These are phyloP conservation scores for Tylopilus balloui DNA, from an alignment of 768 basidiomycete genomes.

Conservation along the genomic window DNA sequence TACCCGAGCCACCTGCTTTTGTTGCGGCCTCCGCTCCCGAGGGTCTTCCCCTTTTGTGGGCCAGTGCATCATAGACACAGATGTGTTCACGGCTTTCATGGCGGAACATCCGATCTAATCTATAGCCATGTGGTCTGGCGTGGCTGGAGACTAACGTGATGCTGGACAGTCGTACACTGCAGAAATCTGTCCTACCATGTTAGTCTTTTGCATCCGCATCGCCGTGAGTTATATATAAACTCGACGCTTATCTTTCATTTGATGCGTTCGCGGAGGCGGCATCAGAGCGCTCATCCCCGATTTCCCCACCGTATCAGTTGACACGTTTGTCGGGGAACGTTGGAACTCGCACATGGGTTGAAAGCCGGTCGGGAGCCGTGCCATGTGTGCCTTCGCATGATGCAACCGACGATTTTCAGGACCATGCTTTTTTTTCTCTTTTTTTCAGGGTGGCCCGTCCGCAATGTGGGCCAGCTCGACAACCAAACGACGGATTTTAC, in stretches of 20 bases:
- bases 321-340: constrained; percentile 10
- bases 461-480: constrained; percentile 1
- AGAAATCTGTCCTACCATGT: neutral
- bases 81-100: constrained; percentile 1
- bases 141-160: neutral
- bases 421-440: too few species aligned
- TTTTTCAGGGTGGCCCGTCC: constrained; percentile 7
- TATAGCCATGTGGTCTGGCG: constrained; percentile 1
- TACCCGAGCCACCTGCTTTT: neutral
- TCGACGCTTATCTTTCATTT: constrained; percentile 2
- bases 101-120: neutral
- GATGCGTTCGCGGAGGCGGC: neutral
- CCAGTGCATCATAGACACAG: constrained; percentile 2
- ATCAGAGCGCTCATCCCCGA: neutral
- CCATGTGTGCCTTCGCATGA: neutral
- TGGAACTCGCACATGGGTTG: neutral
- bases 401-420: neutral
- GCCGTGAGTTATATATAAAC: neutral
- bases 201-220: neutral
- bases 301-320: neutral
- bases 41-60: neutral
- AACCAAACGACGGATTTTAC: neutral
- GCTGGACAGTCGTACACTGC: neutral
- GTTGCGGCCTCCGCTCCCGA: neutral
- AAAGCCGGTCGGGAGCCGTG: constrained; percentile 1